Percentiles rank a stretch among this genome's conserved stretches.
These are phyloP conservation scores for Fusarium humuli DNA, from an alignment of 2,329 filamentous ascomycete genomes.

Conservation along the genomic window DNA sequence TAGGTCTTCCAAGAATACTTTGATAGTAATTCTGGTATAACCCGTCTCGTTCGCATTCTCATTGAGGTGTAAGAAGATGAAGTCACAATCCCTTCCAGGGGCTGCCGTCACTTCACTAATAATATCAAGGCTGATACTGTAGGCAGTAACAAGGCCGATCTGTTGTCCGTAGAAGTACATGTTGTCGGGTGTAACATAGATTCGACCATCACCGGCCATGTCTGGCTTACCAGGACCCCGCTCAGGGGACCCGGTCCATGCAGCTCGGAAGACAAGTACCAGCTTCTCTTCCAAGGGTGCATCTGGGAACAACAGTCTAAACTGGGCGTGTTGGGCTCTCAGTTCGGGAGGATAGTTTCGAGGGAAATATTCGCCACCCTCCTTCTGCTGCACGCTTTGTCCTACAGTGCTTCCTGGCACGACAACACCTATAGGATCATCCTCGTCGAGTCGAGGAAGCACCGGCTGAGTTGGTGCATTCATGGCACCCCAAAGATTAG, in stretches of 20 bases:
- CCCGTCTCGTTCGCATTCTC: constrained; percentile 72
- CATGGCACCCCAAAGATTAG: constrained; percentile 74
- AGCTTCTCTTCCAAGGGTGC: constrained; percentile 82
- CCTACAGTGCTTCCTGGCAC: constrained; percentile 51
- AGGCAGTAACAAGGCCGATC: constrained; percentile 88
- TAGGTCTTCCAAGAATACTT: constrained; percentile 91
- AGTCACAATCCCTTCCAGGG: constrained; percentile 91
- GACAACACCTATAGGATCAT: constrained; percentile 57
- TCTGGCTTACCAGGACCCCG: constrained; percentile 56
- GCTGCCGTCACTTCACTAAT: constrained; percentile 92
- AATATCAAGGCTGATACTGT: constrained; percentile 77
- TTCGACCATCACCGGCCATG: constrained; percentile 74
- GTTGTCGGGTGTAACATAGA: constrained; percentile 87
- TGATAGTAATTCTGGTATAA: constrained; percentile 83
- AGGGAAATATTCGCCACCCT: constrained; percentile 69
- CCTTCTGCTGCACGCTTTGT: constrained; percentile 48
- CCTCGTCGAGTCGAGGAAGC: constrained; percentile 51
- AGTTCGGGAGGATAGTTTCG: constrained; percentile 84
- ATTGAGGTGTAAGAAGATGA: constrained; percentile 82
- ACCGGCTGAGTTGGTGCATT: constrained; percentile 48
- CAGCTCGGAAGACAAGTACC: constrained; percentile 91
- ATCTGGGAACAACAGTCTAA: constrained; percentile 88
- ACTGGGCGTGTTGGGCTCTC: constrained; percentile 90
- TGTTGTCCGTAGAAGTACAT: constrained; percentile 98
- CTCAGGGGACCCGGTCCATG: constrained; percentile 73